Percentiles rank a stretch among this genome's conserved stretches.
phyloP scores from a whole-genome alignment of 129 eudicot species.

The Sambucus nigra region DNA sequence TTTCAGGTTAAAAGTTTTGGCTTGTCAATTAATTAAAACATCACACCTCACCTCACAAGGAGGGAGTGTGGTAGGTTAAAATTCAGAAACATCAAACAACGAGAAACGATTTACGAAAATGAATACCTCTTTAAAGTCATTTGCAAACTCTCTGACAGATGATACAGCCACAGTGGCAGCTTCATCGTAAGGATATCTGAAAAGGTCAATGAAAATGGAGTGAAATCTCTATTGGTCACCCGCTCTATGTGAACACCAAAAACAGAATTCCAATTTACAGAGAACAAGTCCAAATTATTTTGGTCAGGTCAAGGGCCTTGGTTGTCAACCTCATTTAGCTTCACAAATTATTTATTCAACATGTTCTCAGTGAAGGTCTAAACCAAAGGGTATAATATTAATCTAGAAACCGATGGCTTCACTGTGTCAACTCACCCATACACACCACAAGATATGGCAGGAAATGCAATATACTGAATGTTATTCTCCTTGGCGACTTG shows the following conservation, averaged over 20 bases:
- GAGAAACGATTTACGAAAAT: background rate
- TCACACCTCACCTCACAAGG: background rate
- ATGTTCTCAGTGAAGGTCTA: too few relatives aligned
- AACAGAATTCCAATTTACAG: background rate
- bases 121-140: conserved; percentile 68
- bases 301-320: background rate
- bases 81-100: too few relatives aligned
- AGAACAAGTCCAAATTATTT: background rate
- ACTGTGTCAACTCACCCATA: conserved; percentile 44
- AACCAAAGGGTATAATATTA: too few relatives aligned
- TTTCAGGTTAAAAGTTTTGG: too few relatives aligned
- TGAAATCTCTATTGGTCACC: background rate
- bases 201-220: conserved; percentile 3
- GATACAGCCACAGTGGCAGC: conserved; percentile 91
- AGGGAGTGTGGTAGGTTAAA: too few relatives aligned
- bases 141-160: conserved; percentile 56
- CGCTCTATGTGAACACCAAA: background rate
- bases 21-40: too few relatives aligned
- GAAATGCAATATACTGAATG: conserved; percentile 83
- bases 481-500: conserved; percentile 67
- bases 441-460: conserved; percentile 90
- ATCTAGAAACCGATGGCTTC: background rate
- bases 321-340: background rate
- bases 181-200: conserved; percentile 89
- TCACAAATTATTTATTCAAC: too few relatives aligned